A percentile compares a stretch with the other conserved stretches of the same genome.
phyloP scores from a whole-genome alignment of 2,329 filamentous ascomycete genomes.

The Fusarium sp. region DNA sequence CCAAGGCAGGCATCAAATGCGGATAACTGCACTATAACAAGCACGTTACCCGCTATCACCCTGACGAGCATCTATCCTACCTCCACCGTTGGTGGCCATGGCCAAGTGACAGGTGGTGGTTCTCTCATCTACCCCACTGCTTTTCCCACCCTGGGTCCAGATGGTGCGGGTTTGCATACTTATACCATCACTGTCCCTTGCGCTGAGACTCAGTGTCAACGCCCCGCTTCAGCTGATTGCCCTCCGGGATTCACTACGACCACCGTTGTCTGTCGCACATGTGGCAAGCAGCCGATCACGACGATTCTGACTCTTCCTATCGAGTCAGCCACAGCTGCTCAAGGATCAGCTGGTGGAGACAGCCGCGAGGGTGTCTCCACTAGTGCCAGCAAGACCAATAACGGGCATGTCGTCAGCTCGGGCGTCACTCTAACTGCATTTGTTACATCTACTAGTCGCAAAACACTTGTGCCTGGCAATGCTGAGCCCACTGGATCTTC shows the following conservation, averaged over 20 bases:
- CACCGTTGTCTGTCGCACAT: conserved; percentile 15
- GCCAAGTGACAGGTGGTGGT: conserved; percentile 3
- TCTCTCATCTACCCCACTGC: conserved; percentile 16
- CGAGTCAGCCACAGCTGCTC: conserved; percentile 20
- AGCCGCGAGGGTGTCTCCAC: not conserved
- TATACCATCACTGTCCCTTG: conserved; percentile 33
- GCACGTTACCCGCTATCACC: conserved; percentile 14
- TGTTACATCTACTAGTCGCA: no score
- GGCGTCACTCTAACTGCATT: no score
- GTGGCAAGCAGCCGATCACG: conserved; percentile 8
- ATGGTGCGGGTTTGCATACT: conserved; percentile 22
- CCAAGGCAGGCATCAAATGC: not conserved
- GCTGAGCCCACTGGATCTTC: no score
- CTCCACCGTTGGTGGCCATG: conserved; percentile 1
- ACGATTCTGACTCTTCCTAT: conserved; percentile 27
- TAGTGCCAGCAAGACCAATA: no score
- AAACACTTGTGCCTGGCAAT: no score
- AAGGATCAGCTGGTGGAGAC: not conserved
- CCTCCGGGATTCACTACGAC: conserved; percentile 31
- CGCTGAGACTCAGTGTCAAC: conserved; percentile 8
- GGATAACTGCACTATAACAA: conserved; percentile 23
- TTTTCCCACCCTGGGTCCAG: conserved; percentile 14
- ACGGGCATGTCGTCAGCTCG: no score
- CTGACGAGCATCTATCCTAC: conserved; percentile 15
- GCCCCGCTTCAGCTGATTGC: conserved; percentile 3